Percentiles rank a stretch among this genome's conserved stretches.
These are phyloP conservation scores for Colletotrichum truncatum DNA, from an alignment of 2,329 filamentous ascomycete species.

Conservation along the genomic window DNA sequence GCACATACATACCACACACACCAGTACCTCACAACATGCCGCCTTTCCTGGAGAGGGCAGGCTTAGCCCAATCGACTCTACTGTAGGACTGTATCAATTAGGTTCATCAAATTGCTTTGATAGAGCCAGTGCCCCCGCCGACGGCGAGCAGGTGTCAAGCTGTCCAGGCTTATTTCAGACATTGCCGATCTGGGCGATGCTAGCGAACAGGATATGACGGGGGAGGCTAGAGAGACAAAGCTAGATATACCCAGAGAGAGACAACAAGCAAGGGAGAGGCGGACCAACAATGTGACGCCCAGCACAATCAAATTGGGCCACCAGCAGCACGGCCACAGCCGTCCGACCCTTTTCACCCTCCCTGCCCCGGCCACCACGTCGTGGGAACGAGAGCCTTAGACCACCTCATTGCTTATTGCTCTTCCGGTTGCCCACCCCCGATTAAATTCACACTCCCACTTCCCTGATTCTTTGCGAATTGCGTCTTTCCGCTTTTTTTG, in stretches of 20 bases:
- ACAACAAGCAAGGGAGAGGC: slow-evolving; percentile 25
- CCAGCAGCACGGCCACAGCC: slow-evolving; percentile 18
- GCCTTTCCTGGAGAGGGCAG: not conserved
- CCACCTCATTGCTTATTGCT: slow-evolving; percentile 30
- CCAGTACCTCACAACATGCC: not conserved
- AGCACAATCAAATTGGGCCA: slow-evolving; percentile 21
- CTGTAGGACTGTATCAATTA: not conserved
- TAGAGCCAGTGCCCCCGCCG: not conserved
- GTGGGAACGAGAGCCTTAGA: slow-evolving; percentile 28
- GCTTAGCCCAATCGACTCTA: slow-evolving; percentile 1
- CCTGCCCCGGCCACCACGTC: slow-evolving; percentile 19
- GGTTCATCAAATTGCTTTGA: not conserved
- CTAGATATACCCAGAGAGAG: slow-evolving; percentile 8
- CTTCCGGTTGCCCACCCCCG: slow-evolving; percentile 4
- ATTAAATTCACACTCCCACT: slow-evolving; percentile 11
- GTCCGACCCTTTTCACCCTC: slow-evolving; percentile 18
- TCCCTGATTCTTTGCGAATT: slow-evolving; percentile 7
- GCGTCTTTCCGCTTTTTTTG: not conserved
- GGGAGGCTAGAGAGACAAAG: not conserved
- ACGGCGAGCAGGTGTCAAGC: not conserved
- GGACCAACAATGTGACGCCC: slow-evolving; percentile 15
- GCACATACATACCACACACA: not conserved
- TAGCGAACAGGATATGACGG: not conserved
- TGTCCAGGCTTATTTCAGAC: slow-evolving; percentile 2
- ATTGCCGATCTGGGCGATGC: not conserved